A percentile compares a stretch with the other conserved stretches of the same genome.
phyloP scores from a whole-genome alignment of 2,329 filamentous ascomycete species.

The Colletotrichum sp. region DNA sequence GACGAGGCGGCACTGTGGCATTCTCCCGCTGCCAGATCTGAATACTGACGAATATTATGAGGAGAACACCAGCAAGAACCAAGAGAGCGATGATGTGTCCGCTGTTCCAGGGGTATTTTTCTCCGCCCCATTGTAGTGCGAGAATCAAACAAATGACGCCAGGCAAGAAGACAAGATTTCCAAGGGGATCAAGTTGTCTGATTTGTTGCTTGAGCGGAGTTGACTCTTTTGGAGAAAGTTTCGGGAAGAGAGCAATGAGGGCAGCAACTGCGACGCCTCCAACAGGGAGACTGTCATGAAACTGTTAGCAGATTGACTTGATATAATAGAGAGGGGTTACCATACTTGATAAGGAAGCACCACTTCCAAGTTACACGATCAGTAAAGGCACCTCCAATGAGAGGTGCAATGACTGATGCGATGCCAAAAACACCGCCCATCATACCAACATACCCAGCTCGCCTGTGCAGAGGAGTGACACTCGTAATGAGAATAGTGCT shows the following conservation, averaged over 20 bases:
- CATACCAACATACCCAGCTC: conserved; percentile 40
- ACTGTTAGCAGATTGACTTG: background rate
- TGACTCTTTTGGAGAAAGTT: conserved; percentile 34
- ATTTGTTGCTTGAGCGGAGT: conserved; percentile 36
- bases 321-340: background rate
- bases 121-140: conserved; percentile 62
- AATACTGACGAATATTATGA: conserved; percentile 30
- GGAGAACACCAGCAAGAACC: conserved; percentile 29
- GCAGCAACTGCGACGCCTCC: background rate
- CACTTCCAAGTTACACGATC: conserved; percentile 40
- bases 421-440: conserved; percentile 49
- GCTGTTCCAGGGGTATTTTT: conserved; percentile 54
- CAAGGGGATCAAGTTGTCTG: conserved; percentile 48
- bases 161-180: conserved; percentile 54
- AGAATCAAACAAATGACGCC: conserved; percentile 58
- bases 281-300: background rate
- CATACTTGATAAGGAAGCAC: conserved; percentile 44
- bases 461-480: conserved; percentile 32
- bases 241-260: background rate
- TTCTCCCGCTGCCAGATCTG: conserved; percentile 47
- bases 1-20: conserved; percentile 51
- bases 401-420: conserved; percentile 38
- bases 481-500: conserved; percentile 56
- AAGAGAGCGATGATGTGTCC: conserved; percentile 42
- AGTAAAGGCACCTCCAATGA: conserved; percentile 38